Conservation (phyloP, 768 basidiomycete genomes). For the Podaxis sp. region DNA sequence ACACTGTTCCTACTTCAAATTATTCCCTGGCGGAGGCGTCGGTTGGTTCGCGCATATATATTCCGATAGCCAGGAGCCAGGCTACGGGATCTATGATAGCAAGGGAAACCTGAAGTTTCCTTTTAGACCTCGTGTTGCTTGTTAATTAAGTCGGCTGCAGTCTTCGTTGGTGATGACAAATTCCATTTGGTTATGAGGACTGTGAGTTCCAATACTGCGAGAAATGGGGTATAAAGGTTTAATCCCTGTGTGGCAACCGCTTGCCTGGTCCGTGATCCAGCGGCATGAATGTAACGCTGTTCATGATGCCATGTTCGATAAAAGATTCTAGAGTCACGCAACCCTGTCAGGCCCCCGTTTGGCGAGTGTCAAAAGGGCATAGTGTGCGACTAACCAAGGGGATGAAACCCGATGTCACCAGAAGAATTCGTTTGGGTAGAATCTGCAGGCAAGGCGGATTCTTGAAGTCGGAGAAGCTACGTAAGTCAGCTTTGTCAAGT, state of each 20-base stretch:
- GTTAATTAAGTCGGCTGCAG: slow-evolving; percentile 28
- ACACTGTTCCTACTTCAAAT: slow-evolving; percentile 63
- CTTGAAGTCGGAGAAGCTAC: background rate
- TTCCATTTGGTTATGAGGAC: background rate
- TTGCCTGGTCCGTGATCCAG: too few relatives aligned
- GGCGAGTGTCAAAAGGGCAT: background rate
- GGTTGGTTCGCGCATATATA: slow-evolving; percentile 87
- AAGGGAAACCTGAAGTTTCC: slow-evolving; percentile 55
- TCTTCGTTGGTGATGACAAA: slow-evolving; percentile 1
- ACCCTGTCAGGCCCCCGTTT: background rate
- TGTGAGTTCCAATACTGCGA: background rate
- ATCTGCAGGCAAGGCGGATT: background rate
- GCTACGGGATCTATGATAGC: slow-evolving; percentile 64
- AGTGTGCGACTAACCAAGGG: background rate
- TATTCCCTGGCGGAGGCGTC: slow-evolving; percentile 55
- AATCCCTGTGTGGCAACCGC: too few relatives aligned
- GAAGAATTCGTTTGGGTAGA: background rate
- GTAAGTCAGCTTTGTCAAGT: background rate
- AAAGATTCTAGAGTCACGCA: background rate
- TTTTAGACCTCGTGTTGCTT: slow-evolving; percentile 62
- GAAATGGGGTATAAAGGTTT: too few relatives aligned
- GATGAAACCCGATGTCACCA: background rate
- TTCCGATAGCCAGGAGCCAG: slow-evolving; percentile 61
- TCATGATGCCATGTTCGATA: background rate
- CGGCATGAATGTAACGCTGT: background rate